A percentile compares a stretch with the other conserved stretches of the same genome.
Evolutionary conservation across 2,329 filamentous ascomycete species (phyloP).

Genomic region (Trichoderma aggressivum): DNA sequence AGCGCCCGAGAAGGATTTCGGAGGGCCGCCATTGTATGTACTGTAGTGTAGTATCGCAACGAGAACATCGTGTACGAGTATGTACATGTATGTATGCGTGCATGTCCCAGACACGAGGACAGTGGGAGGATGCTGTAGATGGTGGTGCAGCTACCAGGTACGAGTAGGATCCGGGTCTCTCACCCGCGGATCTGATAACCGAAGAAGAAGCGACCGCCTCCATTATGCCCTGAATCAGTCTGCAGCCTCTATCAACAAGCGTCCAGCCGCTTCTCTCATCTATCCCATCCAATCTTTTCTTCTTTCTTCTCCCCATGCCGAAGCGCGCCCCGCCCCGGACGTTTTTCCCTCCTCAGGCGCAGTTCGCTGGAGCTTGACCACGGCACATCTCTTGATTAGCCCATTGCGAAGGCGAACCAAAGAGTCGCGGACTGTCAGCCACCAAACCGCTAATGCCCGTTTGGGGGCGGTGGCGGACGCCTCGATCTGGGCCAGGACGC

Average conservation of each 20-base stretch:
- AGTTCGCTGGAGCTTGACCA: background rate
- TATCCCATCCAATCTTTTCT: background rate
- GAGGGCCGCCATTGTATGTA: background rate
- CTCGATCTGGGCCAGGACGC: slow-evolving; percentile 7
- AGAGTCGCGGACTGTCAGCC: background rate
- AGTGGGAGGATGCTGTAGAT: background rate
- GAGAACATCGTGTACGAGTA: background rate
- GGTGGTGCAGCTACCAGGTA: background rate
- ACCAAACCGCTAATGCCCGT: background rate
- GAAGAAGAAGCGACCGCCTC: background rate
- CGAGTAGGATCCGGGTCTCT: background rate
- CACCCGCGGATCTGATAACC: background rate
- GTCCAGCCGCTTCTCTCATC: background rate
- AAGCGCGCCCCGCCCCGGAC: slow-evolving; percentile 15
- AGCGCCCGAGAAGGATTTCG: background rate
- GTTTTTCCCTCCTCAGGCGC: slow-evolving; percentile 11
- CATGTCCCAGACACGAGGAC: background rate
- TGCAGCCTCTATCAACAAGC: background rate
- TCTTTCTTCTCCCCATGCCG: background rate
- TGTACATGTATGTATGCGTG: background rate
- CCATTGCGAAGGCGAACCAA: background rate
- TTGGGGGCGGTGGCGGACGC: slow-evolving; percentile 12
- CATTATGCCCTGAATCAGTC: background rate
- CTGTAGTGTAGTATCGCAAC: background rate
- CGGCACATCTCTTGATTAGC: slow-evolving; percentile 1